Percentiles rank a stretch among this genome's conserved stretches.
These are phyloP conservation scores for Tilletia indica DNA, from an alignment of 1,284 basidiomycete genomes.

Conservation along the genomic window DNA sequence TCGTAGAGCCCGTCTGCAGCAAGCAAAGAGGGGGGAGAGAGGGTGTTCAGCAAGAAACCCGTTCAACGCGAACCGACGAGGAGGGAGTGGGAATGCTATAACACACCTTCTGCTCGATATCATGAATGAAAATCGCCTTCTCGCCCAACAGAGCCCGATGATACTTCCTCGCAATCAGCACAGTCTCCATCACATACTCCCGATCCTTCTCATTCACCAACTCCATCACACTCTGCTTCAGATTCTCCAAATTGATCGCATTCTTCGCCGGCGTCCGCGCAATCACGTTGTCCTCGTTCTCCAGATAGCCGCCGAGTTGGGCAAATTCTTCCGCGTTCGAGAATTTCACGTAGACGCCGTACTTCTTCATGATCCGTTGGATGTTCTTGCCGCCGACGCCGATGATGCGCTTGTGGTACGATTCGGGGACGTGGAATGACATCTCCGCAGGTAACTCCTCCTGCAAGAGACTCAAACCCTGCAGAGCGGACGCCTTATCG, in stretches of 20 bases:
- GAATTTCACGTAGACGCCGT: conserved; percentile 96
- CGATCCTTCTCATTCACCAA: conserved; percentile 96
- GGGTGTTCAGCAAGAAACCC: neutral
- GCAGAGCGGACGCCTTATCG: conserved; percentile 68
- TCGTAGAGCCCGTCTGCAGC: conserved; percentile 73
- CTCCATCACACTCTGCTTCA: conserved; percentile 97
- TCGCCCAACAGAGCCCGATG: conserved; percentile 92
- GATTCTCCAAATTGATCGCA: conserved; percentile 86
- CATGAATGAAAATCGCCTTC: conserved; percentile 93
- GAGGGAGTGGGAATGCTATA: neutral
- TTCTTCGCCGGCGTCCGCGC: conserved; percentile 97
- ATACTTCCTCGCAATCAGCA: conserved; percentile 87
- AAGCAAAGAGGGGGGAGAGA: neutral
- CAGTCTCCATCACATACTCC: conserved; percentile 89
- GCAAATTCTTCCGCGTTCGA: conserved; percentile 98
- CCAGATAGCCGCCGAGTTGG: conserved; percentile 86
- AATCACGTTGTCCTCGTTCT: conserved; percentile 98
- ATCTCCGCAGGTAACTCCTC: conserved; percentile 98
- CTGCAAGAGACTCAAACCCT: conserved; percentile 84
- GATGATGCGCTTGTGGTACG: conserved; percentile 98
- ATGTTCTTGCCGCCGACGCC: conserved; percentile 98
- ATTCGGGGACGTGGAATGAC: conserved; percentile 97
- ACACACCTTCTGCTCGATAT: conserved; percentile 79
- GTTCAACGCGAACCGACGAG: too few relatives aligned
- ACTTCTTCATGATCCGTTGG: conserved; percentile 99